Evolutionary conservation across 306 rosid genomes (phyloP), one percentile per base, ranked within the genome.

Genomic region (Trifolium subterraneum): DNA sequence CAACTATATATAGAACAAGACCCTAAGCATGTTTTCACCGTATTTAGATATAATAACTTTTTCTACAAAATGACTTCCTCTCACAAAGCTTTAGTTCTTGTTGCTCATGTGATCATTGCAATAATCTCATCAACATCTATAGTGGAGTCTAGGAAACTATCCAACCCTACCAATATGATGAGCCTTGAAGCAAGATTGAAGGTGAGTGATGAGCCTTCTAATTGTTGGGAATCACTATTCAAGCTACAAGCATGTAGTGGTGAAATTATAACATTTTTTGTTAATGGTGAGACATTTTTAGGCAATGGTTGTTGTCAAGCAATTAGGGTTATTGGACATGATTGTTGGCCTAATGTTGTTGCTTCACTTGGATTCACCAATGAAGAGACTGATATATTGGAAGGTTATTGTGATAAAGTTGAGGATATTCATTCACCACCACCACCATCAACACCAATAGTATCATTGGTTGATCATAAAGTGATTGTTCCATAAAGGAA

Each of bases 261-360:
- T 0, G 95, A 89, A 70, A 82, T 91, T 0, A 59, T 87, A 38
- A 19, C 69, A n/a, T 91, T 91, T 79, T 87, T 89, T 55, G 33
- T 87, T 6, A 89, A 83, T 15, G 90, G 92, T 1, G 84, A 89
- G 68, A 81, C 87, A 1, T 71, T 81, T 71, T 59, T 91, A 66
- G 90, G 95, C 1, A 79, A 76, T 4, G 71, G 71, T 10, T 91
- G 97, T 27, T 91, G 93, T 62, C 66, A 71, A 11, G 89, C 92
- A 59, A 81, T 87, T 27, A 27, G 70, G 58, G 78, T 78, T 15
- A 84, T 91, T 56, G 83, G 74, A 3, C 91, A 69, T 16, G 84
- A 87, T 11, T 91, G 97, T 55, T 87, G 97, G 97, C 95, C 97
- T 2, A 70, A 85, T 29, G 59, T 91, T 71, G 68, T 89, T 35